Percentiles rank a stretch among this genome's conserved stretches.
Evolutionary conservation across 1,139 yeast genomes (phyloP).

Genomic region (Yamadazyma atlantica): DNA sequence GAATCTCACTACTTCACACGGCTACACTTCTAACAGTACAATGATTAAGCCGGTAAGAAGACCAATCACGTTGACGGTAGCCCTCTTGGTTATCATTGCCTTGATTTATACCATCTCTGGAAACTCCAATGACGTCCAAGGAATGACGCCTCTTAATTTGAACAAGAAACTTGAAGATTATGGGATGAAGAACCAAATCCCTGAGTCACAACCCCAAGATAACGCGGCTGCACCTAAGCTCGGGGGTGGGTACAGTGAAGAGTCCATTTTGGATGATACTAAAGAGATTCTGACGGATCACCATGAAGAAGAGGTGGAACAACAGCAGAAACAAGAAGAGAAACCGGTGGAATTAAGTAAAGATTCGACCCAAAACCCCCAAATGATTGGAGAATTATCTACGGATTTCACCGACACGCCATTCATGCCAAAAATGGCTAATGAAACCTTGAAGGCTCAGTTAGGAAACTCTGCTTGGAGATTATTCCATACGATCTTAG

Average conservation of each 20-base stretch:
- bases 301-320: slow-evolving; percentile 5
- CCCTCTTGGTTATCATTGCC: slow-evolving; percentile 11
- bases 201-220: not conserved
- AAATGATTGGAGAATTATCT: slow-evolving; percentile 1
- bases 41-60: slow-evolving; percentile 15
- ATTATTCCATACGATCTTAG: slow-evolving; percentile 80
- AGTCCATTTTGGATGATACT: slow-evolving; percentile 10
- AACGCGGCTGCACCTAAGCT: slow-evolving; percentile 4
- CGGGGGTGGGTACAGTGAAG: slow-evolving; percentile 8
- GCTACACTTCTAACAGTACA: no score
- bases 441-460: slow-evolving; percentile 60
- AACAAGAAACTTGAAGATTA: slow-evolving; percentile 5
- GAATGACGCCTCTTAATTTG: slow-evolving; percentile 22
- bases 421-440: slow-evolving; percentile 86
- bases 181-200: slow-evolving; percentile 6
- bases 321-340: slow-evolving; percentile 1
- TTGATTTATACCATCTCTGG: slow-evolving; percentile 16
- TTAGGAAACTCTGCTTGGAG: slow-evolving; percentile 91
- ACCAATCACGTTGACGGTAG: slow-evolving; percentile 14
- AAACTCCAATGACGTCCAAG: slow-evolving; percentile 8
- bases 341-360: slow-evolving; percentile 1
- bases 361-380: not conserved
- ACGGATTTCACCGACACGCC: slow-evolving; percentile 41
- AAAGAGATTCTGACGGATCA: slow-evolving; percentile 8
- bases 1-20: no score